Base-by-base conservation (phyloP, 2,329 filamentous ascomycete species). In the Claviceps sp. region DNA sequence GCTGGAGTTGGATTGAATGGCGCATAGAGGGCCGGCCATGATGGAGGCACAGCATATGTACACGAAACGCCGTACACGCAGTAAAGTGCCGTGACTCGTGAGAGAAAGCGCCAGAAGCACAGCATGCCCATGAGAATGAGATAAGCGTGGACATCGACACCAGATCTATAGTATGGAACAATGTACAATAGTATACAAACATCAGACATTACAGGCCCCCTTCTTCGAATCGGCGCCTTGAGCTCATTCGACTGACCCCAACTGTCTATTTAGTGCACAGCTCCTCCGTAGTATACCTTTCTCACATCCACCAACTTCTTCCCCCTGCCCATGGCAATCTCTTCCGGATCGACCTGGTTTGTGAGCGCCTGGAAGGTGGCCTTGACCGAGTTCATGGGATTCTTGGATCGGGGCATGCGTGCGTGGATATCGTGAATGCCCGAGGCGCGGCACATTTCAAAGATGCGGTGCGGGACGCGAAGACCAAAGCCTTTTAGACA, bases 331-430 rank as follows among this genome's bases (percentile, higher is more conserved):
- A 86, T 78, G 52, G 93, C 93, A 64, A 98, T 84, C 64, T 91
- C 83, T 66, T 97, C 88, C 34, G 93, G 93, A 63, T 95, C 76
- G 55, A 81, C 81, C 73, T 98, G 93, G 72, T 76, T 85, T 67
- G 81, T 79, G 56, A 98, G 74, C 5, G 90, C 91, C 67, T 91
- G 69, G 69, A 86, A 87, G 42, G 88, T 79, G 14, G 93, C 93
- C 73, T 96, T 96, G 71, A 95, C 86, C 18, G 90, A 88, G 74
- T 98, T 98, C 89, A 97, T 95, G 60, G 89, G 88, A 75, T 95
- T 97, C 62, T 90, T 81, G 56, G 88, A 88, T 46, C 91, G 85
- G 40, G 84, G 83, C 56, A 95, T 90, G 59, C 79, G 79, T 48
- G 88, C 90, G 16, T 89, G 79, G 37, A 98, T 79, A 67, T 98